Evolutionary conservation across 257 asterid genomes (phyloP), one percentile per base, ranked within the genome.

Genomic region (Fraxinus pennsylvanica): DNA sequence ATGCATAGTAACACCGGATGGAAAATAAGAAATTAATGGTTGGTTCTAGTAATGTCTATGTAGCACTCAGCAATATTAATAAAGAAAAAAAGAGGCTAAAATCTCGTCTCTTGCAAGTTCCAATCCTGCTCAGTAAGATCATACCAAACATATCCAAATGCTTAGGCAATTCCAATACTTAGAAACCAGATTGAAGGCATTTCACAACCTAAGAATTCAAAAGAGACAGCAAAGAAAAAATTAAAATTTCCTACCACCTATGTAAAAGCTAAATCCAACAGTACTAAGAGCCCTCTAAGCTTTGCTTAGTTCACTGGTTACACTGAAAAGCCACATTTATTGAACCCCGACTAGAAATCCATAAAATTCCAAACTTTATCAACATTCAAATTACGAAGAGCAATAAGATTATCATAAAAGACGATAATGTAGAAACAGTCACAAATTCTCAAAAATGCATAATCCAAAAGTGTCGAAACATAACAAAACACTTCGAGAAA

Each of bases 381-480:
- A 70, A 25, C 65, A 63, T 1, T 1, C 15, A 33, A 15, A 3
- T 69, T 33, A 52, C 38, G 12, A 35, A 36, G 17, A 77, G 50
- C 50, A 50, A 79, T 12, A 17, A 17, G 36, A 74, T 36, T 41
- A 72, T 66, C 76, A 32, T 72, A 68, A 57, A 76, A 77, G 14
- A 7, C 41, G 3, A n/a, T 70, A 72, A 35, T 15, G 68, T 8
- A 68, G 59, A 74, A 21, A 15, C 13, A 13, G 73, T 72, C 73
- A 39, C 32, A 61, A 65, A 61, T 72, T 22, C 68, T 38, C 80
- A n/a, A 32, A 68, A 67, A 43, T 45, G 74, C 68, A 41, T 45
- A 79, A 54, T 76, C 54, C 65, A 54, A 75, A 72, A 70, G 76
- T 45, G 7, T 15, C n/a, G 17, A 13, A 78, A 8, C 81, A 72